Evolutionary conservation across 805 yeast species (phyloP).

Genomic region (Metschnikowia rubicola): DNA sequence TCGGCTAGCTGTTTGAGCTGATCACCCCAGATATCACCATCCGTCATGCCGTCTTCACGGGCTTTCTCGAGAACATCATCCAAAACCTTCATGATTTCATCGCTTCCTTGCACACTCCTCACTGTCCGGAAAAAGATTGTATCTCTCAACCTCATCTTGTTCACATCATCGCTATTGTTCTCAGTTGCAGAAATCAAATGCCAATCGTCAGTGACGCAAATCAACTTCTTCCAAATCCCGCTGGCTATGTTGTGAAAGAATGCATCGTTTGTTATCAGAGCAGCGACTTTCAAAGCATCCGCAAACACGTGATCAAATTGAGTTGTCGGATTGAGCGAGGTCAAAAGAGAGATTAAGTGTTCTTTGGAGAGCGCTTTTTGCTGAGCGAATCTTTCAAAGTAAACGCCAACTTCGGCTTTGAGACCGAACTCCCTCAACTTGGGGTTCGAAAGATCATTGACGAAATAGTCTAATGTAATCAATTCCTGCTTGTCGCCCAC

Average conservation of each 20-base stretch:
- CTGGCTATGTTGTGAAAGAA: constrained; percentile 21
- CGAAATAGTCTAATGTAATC: constrained; percentile 26
- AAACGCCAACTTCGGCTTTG: constrained; percentile 20
- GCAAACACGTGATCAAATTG: constrained; percentile 22
- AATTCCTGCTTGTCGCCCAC: constrained; percentile 26
- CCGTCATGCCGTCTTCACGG: constrained; percentile 1
- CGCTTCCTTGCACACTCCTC: constrained; percentile 9
- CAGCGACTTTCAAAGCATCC: constrained; percentile 50
- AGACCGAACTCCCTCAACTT: constrained; percentile 3
- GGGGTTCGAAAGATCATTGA: constrained; percentile 17
- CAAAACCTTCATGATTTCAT: constrained; percentile 12
- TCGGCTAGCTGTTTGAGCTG: constrained; percentile 16
- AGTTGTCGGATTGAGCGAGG: constrained; percentile 38
- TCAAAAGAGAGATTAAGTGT: constrained; percentile 52
- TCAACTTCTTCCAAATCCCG: constrained; percentile 57
- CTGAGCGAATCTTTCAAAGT: constrained; percentile 29
- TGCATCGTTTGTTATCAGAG: constrained; percentile 31
- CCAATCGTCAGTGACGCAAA: constrained; percentile 53
- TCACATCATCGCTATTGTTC: constrained; percentile 39
- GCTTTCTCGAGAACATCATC: constrained; percentile 11
- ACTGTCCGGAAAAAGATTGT: constrained; percentile 47
- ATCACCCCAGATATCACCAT: constrained; percentile 7
- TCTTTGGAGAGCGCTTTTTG: constrained; percentile 38
- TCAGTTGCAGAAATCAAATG: constrained; percentile 31
- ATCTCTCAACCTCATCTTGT: constrained; percentile 36